A percentile compares a stretch with the other conserved stretches of the same genome.
Evolutionary conservation across 2,329 filamentous ascomycete species (phyloP).

Genomic region (Paraphaeosphaeria sporulosa): DNA sequence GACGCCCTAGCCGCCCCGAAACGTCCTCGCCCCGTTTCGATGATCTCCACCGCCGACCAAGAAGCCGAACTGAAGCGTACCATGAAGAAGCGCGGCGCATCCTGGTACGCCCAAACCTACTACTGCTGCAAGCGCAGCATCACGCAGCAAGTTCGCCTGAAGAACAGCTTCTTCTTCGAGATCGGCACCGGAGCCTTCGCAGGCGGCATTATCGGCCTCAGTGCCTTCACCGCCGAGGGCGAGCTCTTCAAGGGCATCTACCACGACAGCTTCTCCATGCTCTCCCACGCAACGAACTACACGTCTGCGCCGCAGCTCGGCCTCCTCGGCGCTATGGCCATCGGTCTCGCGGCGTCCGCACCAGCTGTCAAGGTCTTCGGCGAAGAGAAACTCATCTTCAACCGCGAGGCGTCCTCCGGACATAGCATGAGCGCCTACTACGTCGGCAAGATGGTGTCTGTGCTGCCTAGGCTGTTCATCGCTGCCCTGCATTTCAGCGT

Average conservation of each 20-base stretch:
- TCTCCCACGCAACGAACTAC: slow-evolving; percentile 62
- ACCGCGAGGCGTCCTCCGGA: slow-evolving; percentile 63
- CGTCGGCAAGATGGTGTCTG: slow-evolving; percentile 62
- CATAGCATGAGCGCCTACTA: slow-evolving; percentile 66
- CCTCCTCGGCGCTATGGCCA: slow-evolving; percentile 62
- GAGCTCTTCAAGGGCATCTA: slow-evolving; percentile 63
- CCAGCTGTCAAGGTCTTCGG: slow-evolving; percentile 66
- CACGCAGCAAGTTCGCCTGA: slow-evolving; percentile 64
- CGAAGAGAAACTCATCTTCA: slow-evolving; percentile 63
- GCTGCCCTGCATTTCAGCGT: slow-evolving; percentile 64
- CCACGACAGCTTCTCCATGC: slow-evolving; percentile 57
- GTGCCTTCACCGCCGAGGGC: slow-evolving; percentile 59
- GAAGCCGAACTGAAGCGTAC: slow-evolving; percentile 54
- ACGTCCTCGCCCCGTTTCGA: slow-evolving; percentile 29
- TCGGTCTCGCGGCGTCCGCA: slow-evolving; percentile 63
- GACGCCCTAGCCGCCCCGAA: not conserved
- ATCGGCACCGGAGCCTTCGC: slow-evolving; percentile 61
- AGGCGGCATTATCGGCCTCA: slow-evolving; percentile 63
- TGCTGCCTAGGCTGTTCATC: slow-evolving; percentile 60
- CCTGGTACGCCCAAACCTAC: slow-evolving; percentile 56
- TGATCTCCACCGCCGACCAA: slow-evolving; percentile 49
- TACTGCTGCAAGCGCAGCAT: slow-evolving; percentile 63
- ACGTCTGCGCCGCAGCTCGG: slow-evolving; percentile 61
- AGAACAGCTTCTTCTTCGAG: slow-evolving; percentile 62
- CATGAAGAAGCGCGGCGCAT: slow-evolving; percentile 53